Base-by-base conservation (phyloP, 352 stramenopile genomes). In the Blastocystis sp. region DNA sequence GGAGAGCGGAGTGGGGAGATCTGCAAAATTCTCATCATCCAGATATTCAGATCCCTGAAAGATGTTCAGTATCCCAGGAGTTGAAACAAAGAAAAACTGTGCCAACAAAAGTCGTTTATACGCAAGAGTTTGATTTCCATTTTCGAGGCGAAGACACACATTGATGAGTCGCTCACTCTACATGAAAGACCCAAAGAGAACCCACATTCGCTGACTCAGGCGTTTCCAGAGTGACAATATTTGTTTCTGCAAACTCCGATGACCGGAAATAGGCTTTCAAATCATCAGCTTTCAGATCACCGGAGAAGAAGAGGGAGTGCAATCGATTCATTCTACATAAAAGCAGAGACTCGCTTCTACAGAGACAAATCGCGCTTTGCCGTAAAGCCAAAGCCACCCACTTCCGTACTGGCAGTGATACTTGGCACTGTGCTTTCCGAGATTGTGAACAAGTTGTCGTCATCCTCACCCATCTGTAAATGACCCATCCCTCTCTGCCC, bases 31-130 rank as follows among this genome's bases (percentile, higher is more conserved):
- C 3, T 15, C 26, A 8, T n/a, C 37, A 15, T 80, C 70, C 41
- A 80, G 29, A 47, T 64, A 80, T 53, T 80, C 70, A 18, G 41
- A 18, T 1, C 70, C 70, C 70, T 80, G 70, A 18, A 80, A 56
- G 5, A 80, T 13, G 26, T 41, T 26, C 4, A 80, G 70, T 4
- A 80, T 34, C 34, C 70, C 70, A 7, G 70, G 70, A 13, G 70
- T 64, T 41, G 56, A 26, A 13, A 59, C 50, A 20, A 80, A 29
- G 18, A 80, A 34, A 18, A 56, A 62, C 7, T 80, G 39, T 47
- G 47, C 47, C 54, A 62, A 34, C n/a, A 80, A 26, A 23, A 80
- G 29, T 41, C 64, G 64, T 9, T 43, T 29, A 13, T 55, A 23
- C 7, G 64, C 64, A 23, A 47, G 11, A 15, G 37, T 70, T 26